phyloP scores from a whole-genome alignment of 164 flowering plant species.

The Dillenia suffruticosa region DNA sequence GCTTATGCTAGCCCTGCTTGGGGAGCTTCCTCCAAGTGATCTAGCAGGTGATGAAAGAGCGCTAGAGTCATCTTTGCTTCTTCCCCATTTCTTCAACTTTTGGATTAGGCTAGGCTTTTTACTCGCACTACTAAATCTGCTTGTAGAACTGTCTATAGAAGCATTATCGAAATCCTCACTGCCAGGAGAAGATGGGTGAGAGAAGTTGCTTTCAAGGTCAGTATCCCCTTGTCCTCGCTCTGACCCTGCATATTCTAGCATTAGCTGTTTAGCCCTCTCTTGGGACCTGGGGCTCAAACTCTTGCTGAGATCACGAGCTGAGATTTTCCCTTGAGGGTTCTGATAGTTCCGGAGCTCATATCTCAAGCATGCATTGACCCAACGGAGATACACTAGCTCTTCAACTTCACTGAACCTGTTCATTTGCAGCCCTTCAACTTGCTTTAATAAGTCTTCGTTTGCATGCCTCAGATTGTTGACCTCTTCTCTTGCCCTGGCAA shows the following conservation, averaged over 20 bases:
- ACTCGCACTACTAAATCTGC: conserved; percentile 67
- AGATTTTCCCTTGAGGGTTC: conserved; percentile 67
- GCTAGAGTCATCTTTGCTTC: conserved; percentile 76
- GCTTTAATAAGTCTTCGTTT: conserved; percentile 85
- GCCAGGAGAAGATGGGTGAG: conserved; percentile 88
- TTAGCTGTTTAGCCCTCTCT: conserved; percentile 79
- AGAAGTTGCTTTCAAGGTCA: conserved; percentile 78
- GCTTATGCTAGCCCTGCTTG: conserved; percentile 52
- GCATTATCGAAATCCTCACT: conserved; percentile 91
- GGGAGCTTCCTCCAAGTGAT: conserved; percentile 74
- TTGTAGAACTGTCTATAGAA: conserved; percentile 79
- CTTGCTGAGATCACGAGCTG: conserved; percentile 93
- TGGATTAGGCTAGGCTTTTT: conserved; percentile 77
- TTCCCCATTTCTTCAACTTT: conserved; percentile 94
- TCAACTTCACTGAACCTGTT: conserved; percentile 96
- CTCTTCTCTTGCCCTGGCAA: conserved; percentile 72
- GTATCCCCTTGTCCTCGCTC: conserved; percentile 96
- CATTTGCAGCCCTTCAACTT: conserved; percentile 97
- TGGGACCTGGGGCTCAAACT: conserved; percentile 85
- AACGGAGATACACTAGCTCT: conserved; percentile 93
- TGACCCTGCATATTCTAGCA: conserved; percentile 93
- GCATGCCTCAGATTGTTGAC: conserved; percentile 60
- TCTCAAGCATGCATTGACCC: conserved; percentile 97
- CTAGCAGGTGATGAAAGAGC: conserved; percentile 68
- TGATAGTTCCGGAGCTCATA: conserved; percentile 85